Base-by-base conservation (phyloP, 202 grass and related monocot genomes). In the Dendrocalamus latiflorus region DNA sequence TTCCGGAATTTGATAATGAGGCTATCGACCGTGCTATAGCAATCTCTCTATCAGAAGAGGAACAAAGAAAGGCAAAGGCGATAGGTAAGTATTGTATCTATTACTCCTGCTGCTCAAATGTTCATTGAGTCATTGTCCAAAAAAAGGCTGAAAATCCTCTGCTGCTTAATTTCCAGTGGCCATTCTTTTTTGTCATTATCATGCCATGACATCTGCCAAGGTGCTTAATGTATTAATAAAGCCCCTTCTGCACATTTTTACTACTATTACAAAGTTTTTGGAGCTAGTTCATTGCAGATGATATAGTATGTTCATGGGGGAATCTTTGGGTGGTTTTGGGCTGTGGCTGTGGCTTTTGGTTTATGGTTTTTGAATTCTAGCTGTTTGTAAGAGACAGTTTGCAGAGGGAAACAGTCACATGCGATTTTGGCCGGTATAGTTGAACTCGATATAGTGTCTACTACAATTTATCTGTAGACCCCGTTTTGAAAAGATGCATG, bases 11-110 rank as follows among this genome's bases (percentile, higher is more conserved):
- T 81, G 91, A 90, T 67, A 94, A 91, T 80, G 93, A 99, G 49
- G 96, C 94, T 86, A 92, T 99, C 41, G 87, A 95, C 16, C 93
- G 75, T 78, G 96, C 96, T 80, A 99, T 99, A 88, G 93, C 93
- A 53, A 91, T 99, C 77, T 96, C 93, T 72, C 42, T 99, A 66
- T 87, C 33, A 37, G 26, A 26, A 26, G 26, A 26, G 26, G 26
- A 26, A 26, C 26, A 26, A 26, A 26, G 26, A 26, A 26, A 26
- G 26, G 26, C 26, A 26, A 26, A 26, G 26, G 26, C 26, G 1
- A 26, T 26, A 26, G 93, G 95, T 98, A 72, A 83, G 85, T 86
- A 39, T 51, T 58, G 26, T 81, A 64, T 76, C 8, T 70, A 72
- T 70, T 77, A 49, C 9, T 28, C 44, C 64, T 78, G n/a, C 36